Evolutionary conservation across 352 stramenopile genomes (phyloP).

Genomic region (Phytophthora sansomeana): DNA sequence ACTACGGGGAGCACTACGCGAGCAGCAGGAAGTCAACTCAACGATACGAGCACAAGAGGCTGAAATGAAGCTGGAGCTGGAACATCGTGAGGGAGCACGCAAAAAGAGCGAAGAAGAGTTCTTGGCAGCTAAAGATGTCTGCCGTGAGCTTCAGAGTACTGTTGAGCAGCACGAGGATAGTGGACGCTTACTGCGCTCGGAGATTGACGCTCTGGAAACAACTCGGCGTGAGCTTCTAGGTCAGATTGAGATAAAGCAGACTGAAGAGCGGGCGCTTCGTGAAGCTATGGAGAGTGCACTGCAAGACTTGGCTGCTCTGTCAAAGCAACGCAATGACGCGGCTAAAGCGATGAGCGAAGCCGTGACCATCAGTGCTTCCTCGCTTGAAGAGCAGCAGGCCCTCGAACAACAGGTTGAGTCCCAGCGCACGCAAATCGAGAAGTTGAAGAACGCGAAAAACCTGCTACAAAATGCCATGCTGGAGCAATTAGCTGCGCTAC

Average conservation of each 20-base stretch:
- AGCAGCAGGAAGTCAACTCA: slow-evolving; percentile 45
- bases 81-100: slow-evolving; percentile 40
- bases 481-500: slow-evolving; percentile 75
- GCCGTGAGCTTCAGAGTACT: slow-evolving; percentile 52
- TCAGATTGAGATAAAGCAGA: slow-evolving; percentile 54
- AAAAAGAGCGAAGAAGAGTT: slow-evolving; percentile 60
- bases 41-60: slow-evolving; percentile 45
- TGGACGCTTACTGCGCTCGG: slow-evolving; percentile 29
- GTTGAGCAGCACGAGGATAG: slow-evolving; percentile 48
- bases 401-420: slow-evolving; percentile 65
- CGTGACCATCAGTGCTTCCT: slow-evolving; percentile 83
- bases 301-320: slow-evolving; percentile 68
- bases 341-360: slow-evolving; percentile 87
- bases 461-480: slow-evolving; percentile 86
- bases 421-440: slow-evolving; percentile 76
- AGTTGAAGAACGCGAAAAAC: slow-evolving; percentile 81
- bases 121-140: slow-evolving; percentile 58
- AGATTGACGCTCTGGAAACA: slow-evolving; percentile 37
- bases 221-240: slow-evolving; percentile 39
- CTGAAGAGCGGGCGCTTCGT: slow-evolving; percentile 59
- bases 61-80: slow-evolving; percentile 44
- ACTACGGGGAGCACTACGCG: slow-evolving; percentile 31
- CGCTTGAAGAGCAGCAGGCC: slow-evolving; percentile 79
- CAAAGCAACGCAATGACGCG: slow-evolving; percentile 79
- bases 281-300: slow-evolving; percentile 74